Evolutionary conservation across 768 basidiomycete genomes (phyloP), one percentile per base, ranked within the genome.

Genomic region (Galerina marginata): DNA sequence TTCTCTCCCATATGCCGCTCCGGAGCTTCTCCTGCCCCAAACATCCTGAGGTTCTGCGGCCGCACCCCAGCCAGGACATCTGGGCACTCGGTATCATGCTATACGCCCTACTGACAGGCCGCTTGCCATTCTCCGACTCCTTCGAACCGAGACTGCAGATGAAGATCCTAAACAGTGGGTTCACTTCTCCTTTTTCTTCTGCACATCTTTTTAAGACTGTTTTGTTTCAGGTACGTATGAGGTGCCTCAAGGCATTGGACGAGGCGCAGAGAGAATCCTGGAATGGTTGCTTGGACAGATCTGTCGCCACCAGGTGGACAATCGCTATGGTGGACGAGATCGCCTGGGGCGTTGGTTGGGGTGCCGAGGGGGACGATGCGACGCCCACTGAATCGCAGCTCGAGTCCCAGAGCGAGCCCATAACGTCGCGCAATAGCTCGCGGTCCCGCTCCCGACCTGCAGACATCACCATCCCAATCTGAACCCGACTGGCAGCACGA

Each of bases 71-170:
- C 0, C 93, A 95, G 69, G 97, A 99, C 64, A 88, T 99, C 29
- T 99, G 97, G 97, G 95, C 97, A 0, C 77, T 98, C 2, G 97
- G 97, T 0, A 88, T 95, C 56, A 83, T 97, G 63, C 86, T 99
- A 2, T 93, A 95, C 70, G 87, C 90, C 7, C 79, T 99, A 1
- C 81, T 99, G 16, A 88, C 88, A 0, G 95, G 95, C 2, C 79
- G 81, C n/a, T 78, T 99, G 6, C 97, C 97, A 0, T 98, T 98
- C 72, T 76, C 71, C 37, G 96, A 99, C 73, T 78, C 90, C 0
- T 99, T 92, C 68, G 96, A 99, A 73, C 95, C 95, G 1, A 80
- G 96, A 37, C 74, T 99, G 58, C 90, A 93, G 53, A 89, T 94
- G 85, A 96, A 96, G 75, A 96, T 99, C 59, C 70, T 96, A 7